Evolutionary conservation across 768 basidiomycete genomes (phyloP), one percentile per base, ranked within the genome.

Genomic region (Wakefieldia striispora): DNA sequence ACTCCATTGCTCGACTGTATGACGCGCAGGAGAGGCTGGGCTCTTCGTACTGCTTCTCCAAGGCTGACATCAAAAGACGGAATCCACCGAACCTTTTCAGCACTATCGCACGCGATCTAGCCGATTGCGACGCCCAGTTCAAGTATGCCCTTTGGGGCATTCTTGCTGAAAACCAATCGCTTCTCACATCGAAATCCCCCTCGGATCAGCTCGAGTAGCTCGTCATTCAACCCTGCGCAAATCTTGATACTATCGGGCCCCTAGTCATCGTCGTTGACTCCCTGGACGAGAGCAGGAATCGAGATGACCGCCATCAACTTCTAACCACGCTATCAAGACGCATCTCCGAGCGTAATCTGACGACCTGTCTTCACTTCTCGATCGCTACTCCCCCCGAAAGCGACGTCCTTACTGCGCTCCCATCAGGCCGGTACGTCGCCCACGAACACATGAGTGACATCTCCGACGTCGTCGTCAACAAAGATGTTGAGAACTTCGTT

Each of bases 261-360:
- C 49, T 68, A 4, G 45, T 67, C 3, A 49, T 67, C 19, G 52
- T 70, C 40, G 59, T 68, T 17, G 68, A 70, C 33, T 62, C 47
- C 13, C 45, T 67, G 17, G 61, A 64, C 31, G 50, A 54, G 29
- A 57, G 58, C 35, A 51, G 49, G 11, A 41, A 56, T 21, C 17
- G 26, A 7, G 34, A 12, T 5, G 6, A 12, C 14, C 55, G 55
- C 5, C 21, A 42, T 11, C 33, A 21, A 9, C 33, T 33, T 16
- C 33, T 33, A 2, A 6, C 3, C 7, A 29, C 50, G 16, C 27
- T 60, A 12, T 40, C 43, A 12, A 34, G 1, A 16, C 31, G 34
- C 6, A 16, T 43, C 5, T 8, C 31, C 6, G 21, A 21, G 5
- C 1, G 14, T 6, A 14, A 46, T 4, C 46, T 61, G 8, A 59